Percentiles rank a stretch among this genome's conserved stretches.
Conservation (phyloP, 2,329 filamentous ascomycete species). For the Trichoderma hamatum region DNA sequence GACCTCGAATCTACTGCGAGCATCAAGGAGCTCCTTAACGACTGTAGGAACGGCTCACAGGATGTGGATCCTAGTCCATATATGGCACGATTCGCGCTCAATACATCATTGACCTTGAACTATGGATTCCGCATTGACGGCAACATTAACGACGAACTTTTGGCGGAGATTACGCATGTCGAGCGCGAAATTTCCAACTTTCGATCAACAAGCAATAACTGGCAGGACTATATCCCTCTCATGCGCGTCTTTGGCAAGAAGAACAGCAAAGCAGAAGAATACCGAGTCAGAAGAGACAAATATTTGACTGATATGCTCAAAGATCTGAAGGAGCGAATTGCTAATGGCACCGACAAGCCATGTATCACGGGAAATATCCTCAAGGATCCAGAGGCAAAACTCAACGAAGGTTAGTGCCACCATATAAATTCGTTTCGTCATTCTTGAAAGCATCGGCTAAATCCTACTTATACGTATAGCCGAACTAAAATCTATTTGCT, state of each 20-base stretch:
- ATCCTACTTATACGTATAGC: conserved; percentile 46
- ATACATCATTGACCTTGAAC: conserved; percentile 76
- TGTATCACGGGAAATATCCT: conserved; percentile 57
- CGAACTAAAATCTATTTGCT: conserved; percentile 77
- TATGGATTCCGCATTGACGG: conserved; percentile 78
- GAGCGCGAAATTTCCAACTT: conserved; percentile 77
- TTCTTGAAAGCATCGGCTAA: background rate
- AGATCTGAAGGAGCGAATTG: conserved; percentile 50
- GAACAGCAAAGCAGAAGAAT: conserved; percentile 65
- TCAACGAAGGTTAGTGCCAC: conserved; percentile 41
- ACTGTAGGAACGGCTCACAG: conserved; percentile 61
- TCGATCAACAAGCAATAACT: conserved; percentile 78
- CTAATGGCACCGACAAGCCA: conserved; percentile 45
- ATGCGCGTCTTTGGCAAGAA: conserved; percentile 65
- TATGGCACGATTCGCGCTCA: conserved; percentile 75
- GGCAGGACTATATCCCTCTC: conserved; percentile 82
- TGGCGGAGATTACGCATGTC: conserved; percentile 74
- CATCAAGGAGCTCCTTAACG: conserved; percentile 70
- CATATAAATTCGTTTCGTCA: background rate
- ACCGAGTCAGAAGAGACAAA: conserved; percentile 67
- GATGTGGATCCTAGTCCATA: conserved; percentile 74
- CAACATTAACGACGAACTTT: conserved; percentile 65
- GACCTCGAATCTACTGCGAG: conserved; percentile 74
- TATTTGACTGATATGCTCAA: conserved; percentile 69
- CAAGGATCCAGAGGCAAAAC: conserved; percentile 50